Base-by-base conservation (phyloP, 306 rosid species). In the Gynostemma pentaphyllum region DNA sequence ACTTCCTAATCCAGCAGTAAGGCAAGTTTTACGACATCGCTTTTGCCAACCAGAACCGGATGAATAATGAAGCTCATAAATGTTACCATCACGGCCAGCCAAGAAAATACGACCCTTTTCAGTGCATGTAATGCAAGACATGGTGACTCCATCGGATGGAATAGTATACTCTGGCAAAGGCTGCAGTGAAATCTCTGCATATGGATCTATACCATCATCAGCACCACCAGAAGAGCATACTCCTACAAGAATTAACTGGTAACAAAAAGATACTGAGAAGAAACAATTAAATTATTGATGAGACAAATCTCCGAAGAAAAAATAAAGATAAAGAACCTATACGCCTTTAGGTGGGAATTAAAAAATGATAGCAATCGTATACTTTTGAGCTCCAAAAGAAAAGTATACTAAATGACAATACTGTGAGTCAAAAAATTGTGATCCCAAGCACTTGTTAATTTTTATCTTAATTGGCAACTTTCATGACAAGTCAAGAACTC, bases 71-170 rank as follows among this genome's bases (percentile, higher is more conserved):
- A 92, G 83, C 73, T 88, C 99, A 70, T 92, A 92, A 76, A 92
- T 88, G 79, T 92, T 95, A 28, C 95, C 85, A 78, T 92, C 99
- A 30, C 95, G 96, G 45, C 99, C 99, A 75, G 96, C 99, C 72
- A 92, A 72, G 69, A 92, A 82, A 69, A 92, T 84, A 52, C 99
- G 90, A 64, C 99, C 94, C 77, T 79, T 87, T 49, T 92, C 87
- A 24, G 95, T 92, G 79, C 90, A 88, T 40, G 90, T 71, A 45
- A 88, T 84, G 73, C 87, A 84, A 36, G 96, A 86, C 99, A 92
- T 88, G 46, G 95, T 88, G 83, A 88, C 87, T 68, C 99, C 96
- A 37, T 92, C 99, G 29, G 96, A 92, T 51, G 95, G 80, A 62
- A 84, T 79, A 12, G 88, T 82, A 77, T 92, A 87, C 29, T 92